Base-by-base conservation (phyloP, 371 early-diverging fungal genomes). In the Enterocytospora artemiae region DNA sequence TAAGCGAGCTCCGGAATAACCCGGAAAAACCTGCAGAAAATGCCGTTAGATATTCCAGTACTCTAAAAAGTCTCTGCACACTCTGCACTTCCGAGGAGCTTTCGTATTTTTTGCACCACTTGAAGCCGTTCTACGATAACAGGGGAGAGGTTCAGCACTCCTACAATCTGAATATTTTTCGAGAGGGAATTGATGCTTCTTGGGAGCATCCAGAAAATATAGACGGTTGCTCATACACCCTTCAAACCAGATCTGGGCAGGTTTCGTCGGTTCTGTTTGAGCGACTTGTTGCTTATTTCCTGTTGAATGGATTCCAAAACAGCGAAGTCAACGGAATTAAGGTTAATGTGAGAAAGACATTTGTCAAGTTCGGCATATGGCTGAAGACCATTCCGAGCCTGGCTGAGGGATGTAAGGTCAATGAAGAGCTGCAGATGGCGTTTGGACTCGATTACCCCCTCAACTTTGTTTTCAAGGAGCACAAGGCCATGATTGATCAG, bases 161-260 rank as follows among this genome's bases (percentile, higher is more conserved):
- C 32, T 72, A 57, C 31, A 71, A 75, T 54, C 48, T 79, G 27
- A 74, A 71, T 46, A 54, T 79, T 16, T 79, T 79, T 61, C 76
- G 70, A 54, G 67, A 62, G 3, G 79, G 76, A 20, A 73, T 79
- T 3, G 43, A 58, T 25, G 71, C 79, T 18, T 32, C 70, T n/a
- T 79, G 79, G 79, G 79, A 79, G 30, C 75, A 79, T 53, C 54
- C 69, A 24, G 60, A 61, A 34, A 79, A 79, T 52, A 69, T 69
- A 43, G 67, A 59, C 25, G 79, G 79, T 16, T 70, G 79, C 49
- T 70, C 68, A 36, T 76, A 68, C 69, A 73, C 70, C 48, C 32
- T 76, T 7, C 60, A 68, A 56, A 34, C 74, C 22, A 72, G 64
- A 31, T 18, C 5, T 22, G 70, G 69, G 37, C 61, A 72, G 34